Percentiles rank a stretch among this genome's conserved stretches.
Evolutionary conservation across 441 rosid species (phyloP).

Genomic region (Croton laevigatus): DNA sequence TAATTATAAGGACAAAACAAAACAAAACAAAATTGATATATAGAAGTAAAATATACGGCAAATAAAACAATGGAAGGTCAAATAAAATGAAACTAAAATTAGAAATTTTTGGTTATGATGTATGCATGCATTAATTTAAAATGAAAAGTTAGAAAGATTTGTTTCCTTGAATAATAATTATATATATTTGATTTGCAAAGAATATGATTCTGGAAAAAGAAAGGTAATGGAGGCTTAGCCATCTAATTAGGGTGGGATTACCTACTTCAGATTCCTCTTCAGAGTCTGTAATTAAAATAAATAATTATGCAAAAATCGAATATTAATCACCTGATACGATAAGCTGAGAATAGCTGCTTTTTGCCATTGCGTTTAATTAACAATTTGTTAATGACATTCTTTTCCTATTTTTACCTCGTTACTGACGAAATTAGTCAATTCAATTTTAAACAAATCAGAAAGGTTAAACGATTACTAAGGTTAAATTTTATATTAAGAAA

Average conservation of each 20-base stretch:
- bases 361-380: too few species aligned
- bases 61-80: not conserved
- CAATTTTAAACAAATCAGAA: too few species aligned
- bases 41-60: not conserved
- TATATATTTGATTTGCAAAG: slow-evolving; percentile 4
- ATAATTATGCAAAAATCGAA: not conserved
- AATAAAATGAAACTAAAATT: not conserved
- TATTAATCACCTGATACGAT: slow-evolving; percentile 5
- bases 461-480: too few species aligned
- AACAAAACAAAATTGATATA: not conserved
- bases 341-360: slow-evolving; percentile 8
- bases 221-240: not conserved
- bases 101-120: too few species aligned
- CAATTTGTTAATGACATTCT: not conserved
- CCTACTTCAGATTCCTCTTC: slow-evolving; percentile 13
- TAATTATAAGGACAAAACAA: not conserved
- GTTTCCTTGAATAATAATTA: slow-evolving; percentile 3
- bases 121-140: not conserved
- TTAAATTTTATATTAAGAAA: too few species aligned
- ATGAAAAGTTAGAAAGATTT: not conserved
- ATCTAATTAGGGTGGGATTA: not conserved
- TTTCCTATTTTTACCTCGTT: not conserved
- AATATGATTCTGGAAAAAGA: slow-evolving; percentile 16
- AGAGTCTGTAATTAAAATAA: not conserved
- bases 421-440: not conserved